Evolutionary conservation across 768 basidiomycete genomes (phyloP).

Genomic region (Strobilomyces echinocephalus): DNA sequence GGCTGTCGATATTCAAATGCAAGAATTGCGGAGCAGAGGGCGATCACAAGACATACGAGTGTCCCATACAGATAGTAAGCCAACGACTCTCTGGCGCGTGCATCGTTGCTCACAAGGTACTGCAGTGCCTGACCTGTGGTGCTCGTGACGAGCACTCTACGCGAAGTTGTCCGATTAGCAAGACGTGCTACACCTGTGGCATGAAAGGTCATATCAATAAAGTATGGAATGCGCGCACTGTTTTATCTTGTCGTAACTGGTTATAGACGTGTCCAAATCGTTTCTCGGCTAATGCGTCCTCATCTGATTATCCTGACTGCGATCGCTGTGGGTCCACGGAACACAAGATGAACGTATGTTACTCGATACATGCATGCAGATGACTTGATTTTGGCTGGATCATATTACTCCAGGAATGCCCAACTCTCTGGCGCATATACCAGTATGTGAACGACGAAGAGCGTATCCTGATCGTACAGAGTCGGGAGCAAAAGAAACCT

Average conservation of each 20-base stretch:
- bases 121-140: slow-evolving; percentile 76
- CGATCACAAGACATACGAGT: slow-evolving; percentile 63
- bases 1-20: slow-evolving; percentile 54
- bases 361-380: neutral
- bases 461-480: slow-evolving; percentile 38
- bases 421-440: slow-evolving; percentile 77
- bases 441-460: slow-evolving; percentile 60
- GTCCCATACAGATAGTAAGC: slow-evolving; percentile 68
- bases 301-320: slow-evolving; percentile 43
- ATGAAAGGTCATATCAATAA: slow-evolving; percentile 79
- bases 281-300: slow-evolving; percentile 18
- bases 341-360: slow-evolving; percentile 61
- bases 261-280: slow-evolving; percentile 70
- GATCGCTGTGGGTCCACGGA: slow-evolving; percentile 62
- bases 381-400: neutral
- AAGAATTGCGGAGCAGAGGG: slow-evolving; percentile 75
- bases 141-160: slow-evolving; percentile 76
- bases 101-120: slow-evolving; percentile 1
- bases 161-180: slow-evolving; percentile 73
- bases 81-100: neutral
- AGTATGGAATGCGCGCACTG: slow-evolving; percentile 31
- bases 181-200: slow-evolving; percentile 74
- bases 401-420: slow-evolving; percentile 59
- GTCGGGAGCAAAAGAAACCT: slow-evolving; percentile 46
- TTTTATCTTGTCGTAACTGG: neutral